These are phyloP conservation scores for Coprinopsis cinerea DNA, from an alignment of 768 basidiomycete species.

Conservation along the genomic window DNA sequence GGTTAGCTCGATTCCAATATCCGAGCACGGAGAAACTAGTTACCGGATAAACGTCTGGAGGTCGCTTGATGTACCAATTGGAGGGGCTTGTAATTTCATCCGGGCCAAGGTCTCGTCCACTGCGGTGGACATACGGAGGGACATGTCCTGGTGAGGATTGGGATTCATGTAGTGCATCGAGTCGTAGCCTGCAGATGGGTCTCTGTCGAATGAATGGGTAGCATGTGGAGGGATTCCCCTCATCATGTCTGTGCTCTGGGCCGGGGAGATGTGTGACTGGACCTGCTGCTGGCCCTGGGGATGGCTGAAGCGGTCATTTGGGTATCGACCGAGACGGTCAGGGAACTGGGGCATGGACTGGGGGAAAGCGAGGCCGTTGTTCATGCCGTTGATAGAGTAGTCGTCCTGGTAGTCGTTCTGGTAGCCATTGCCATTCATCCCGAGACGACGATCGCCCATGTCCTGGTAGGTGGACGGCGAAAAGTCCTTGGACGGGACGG, in stretches of 20 bases:
- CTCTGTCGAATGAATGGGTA: constrained; percentile 52
- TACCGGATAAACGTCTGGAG: constrained; percentile 79
- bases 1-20: constrained; percentile 3
- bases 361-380: constrained; percentile 40
- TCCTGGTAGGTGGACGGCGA: constrained; percentile 52
- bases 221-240: constrained; percentile 68
- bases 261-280: constrained; percentile 45
- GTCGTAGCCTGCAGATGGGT: constrained; percentile 46
- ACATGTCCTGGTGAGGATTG: constrained; percentile 48
- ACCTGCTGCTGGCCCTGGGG: constrained; percentile 30
- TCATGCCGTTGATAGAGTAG: constrained; percentile 46
- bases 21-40: constrained; percentile 3
- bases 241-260: constrained; percentile 49
- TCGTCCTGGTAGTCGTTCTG: constrained; percentile 60
- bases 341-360: constrained; percentile 52
- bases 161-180: constrained; percentile 54
- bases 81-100: constrained; percentile 56
- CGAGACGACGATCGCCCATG: constrained; percentile 42
- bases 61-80: constrained; percentile 61
- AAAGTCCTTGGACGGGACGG: constrained; percentile 51
- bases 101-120: constrained; percentile 60
- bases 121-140: constrained; percentile 49
- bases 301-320: constrained; percentile 51
- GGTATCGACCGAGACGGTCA: constrained; percentile 53
- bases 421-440: constrained; percentile 36